These are phyloP conservation scores for Elongisporangium prolatum DNA, from an alignment of 352 stramenopile genomes.

Conservation along the genomic window DNA sequence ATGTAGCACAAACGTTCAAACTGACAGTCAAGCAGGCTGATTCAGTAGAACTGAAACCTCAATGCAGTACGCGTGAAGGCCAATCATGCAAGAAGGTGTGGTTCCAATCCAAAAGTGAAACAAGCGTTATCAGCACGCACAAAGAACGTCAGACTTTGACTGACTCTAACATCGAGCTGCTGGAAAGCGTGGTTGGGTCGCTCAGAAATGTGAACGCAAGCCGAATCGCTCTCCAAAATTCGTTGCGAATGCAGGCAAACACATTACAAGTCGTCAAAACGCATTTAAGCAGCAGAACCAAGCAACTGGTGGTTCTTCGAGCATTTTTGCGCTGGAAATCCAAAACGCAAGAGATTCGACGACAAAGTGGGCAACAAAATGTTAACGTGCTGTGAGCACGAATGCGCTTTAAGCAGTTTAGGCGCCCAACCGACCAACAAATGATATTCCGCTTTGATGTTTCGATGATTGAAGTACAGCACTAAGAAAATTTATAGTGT, in stretches of 20 bases:
- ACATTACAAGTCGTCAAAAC: conserved; percentile 10
- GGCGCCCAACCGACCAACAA: too few species aligned
- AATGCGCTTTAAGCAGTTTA: too few species aligned
- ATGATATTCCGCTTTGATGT: too few species aligned
- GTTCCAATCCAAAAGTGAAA: conserved; percentile 13
- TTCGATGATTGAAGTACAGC: too few species aligned
- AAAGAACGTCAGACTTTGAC: conserved; percentile 18
- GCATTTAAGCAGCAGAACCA: conserved; percentile 18
- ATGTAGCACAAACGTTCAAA: conserved; percentile 28
- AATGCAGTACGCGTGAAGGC: conserved; percentile 1
- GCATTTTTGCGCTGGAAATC: conserved; percentile 43
- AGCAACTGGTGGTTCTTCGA: conserved; percentile 33
- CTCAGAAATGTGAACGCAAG: conserved; percentile 34
- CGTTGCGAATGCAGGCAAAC: conserved; percentile 20
- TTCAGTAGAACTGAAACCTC: not conserved
- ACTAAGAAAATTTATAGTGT: too few species aligned
- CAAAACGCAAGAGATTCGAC: conserved; percentile 2
- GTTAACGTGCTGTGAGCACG: too few species aligned
- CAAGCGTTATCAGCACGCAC: conserved; percentile 3
- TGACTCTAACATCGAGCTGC: conserved; percentile 29
- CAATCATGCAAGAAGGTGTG: conserved; percentile 6
- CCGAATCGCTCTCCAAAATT: conserved; percentile 20
- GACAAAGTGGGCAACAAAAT: not conserved
- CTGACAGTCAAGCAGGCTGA: conserved; percentile 2
- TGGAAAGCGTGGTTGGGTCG: conserved; percentile 36